Evolutionary conservation across 148 eudicot species (phyloP).

Genomic region (Chenopodium berlandieri): DNA sequence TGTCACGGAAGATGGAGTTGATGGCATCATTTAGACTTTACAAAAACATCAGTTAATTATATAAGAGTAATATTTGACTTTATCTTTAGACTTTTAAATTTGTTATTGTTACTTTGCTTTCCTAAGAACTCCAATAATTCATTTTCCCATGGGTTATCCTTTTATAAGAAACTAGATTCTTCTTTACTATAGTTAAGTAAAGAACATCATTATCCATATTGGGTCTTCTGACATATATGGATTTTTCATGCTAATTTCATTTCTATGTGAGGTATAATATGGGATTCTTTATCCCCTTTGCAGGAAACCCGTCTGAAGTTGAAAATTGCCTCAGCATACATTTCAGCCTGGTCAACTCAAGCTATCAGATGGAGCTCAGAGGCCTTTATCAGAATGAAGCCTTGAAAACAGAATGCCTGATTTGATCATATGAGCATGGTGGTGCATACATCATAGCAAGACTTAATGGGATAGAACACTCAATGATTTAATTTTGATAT

Average conservation of each 20-base stretch:
- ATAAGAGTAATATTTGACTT: slow-evolving; percentile 59
- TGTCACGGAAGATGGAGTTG: slow-evolving; percentile 39
- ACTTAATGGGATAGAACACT: too few relatives aligned
- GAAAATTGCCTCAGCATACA: slow-evolving; percentile 40
- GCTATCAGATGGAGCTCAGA: too few relatives aligned
- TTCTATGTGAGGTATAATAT: neutral
- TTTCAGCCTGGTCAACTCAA: slow-evolving; percentile 50
- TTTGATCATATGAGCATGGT: too few relatives aligned
- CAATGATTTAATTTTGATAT: too few relatives aligned
- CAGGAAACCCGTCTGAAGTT: slow-evolving; percentile 61
- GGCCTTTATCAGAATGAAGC: too few relatives aligned
- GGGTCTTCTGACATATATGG: neutral
- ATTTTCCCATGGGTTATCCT: neutral
- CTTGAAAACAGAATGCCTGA: too few relatives aligned
- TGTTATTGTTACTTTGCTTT: too few relatives aligned
- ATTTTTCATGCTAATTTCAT: neutral
- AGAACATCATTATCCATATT: neutral
- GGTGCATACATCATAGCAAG: too few relatives aligned
- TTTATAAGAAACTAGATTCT: neutral
- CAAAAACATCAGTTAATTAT: slow-evolving; percentile 58
- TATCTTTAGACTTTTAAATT: neutral
- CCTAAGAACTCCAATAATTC: too few relatives aligned
- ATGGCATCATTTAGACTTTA: slow-evolving; percentile 79
- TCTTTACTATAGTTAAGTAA: neutral
- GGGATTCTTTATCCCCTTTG: neutral